Evolutionary conservation across 2,329 filamentous ascomycete species (phyloP).

Genomic region (Blumeriella jaapii): DNA sequence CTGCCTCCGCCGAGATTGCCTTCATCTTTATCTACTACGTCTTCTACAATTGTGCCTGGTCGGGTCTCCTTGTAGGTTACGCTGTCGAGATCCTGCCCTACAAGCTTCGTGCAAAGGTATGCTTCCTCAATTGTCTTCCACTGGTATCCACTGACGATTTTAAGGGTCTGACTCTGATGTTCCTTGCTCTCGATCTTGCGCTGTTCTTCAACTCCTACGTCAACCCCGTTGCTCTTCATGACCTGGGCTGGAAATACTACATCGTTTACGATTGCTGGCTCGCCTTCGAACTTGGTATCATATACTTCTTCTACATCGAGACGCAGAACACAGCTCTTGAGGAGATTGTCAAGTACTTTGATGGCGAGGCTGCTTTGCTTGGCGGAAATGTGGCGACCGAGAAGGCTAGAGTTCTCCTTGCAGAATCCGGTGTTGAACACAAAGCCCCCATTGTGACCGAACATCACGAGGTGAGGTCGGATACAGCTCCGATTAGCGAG

Average conservation of each 20-base stretch:
- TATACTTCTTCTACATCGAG: conserved; percentile 30
- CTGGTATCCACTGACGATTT: conserved; percentile 1
- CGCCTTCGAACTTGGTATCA: conserved; percentile 18
- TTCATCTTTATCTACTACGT: conserved; percentile 40
- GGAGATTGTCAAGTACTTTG: conserved; percentile 35
- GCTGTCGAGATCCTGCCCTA: conserved; percentile 24
- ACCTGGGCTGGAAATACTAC: conserved; percentile 33
- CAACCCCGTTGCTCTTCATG: conserved; percentile 32
- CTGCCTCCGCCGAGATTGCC: conserved; percentile 26
- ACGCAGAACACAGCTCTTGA: conserved; percentile 33
- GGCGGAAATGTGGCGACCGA: conserved; percentile 19
- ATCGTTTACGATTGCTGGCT: conserved; percentile 31
- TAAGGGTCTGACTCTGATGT: conserved; percentile 31
- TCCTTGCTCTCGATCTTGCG: conserved; percentile 33
- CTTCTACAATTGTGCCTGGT: conserved; percentile 30
- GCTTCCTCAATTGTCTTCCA: background rate
- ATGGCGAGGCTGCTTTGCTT: conserved; percentile 31
- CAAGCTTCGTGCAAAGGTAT: conserved; percentile 22
- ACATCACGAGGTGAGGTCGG: too few relatives aligned
- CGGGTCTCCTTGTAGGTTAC: conserved; percentile 22
- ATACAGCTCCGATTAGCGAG: too few relatives aligned
- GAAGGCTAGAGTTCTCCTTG: conserved; percentile 12
- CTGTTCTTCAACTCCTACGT: conserved; percentile 35
- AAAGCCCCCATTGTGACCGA: too few relatives aligned
- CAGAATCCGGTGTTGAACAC: too few relatives aligned